Percentiles rank a stretch among this genome's conserved stretches.
Conservation (phyloP, 2,329 filamentous ascomycete genomes). For the Colletotrichum lini region DNA sequence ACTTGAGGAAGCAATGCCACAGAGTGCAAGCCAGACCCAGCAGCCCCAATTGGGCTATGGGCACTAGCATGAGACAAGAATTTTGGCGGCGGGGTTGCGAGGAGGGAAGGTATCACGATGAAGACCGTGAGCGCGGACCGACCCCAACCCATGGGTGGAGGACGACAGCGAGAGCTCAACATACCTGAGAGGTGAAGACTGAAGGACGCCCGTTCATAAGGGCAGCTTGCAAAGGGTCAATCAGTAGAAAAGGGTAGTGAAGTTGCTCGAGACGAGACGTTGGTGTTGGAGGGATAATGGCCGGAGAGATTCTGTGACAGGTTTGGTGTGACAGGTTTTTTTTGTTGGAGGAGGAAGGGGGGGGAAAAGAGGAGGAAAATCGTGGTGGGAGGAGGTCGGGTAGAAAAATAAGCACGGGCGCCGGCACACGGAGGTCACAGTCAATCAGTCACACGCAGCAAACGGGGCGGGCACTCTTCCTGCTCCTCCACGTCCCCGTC, state of each 20-base stretch:
- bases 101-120: slow-evolving; percentile 24
- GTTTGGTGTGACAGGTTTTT: slow-evolving; percentile 25
- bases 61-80: slow-evolving; percentile 29
- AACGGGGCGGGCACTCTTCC: slow-evolving; percentile 7
- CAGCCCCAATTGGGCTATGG: slow-evolving; percentile 26
- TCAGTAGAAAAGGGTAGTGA: slow-evolving; percentile 45
- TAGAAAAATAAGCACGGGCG: slow-evolving; percentile 37
- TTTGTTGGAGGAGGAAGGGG: slow-evolving; percentile 23
- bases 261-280: slow-evolving; percentile 40
- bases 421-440: slow-evolving; percentile 22
- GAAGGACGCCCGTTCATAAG: slow-evolving; percentile 90
- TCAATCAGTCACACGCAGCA: slow-evolving; percentile 26
- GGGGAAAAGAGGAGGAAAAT: slow-evolving; percentile 44
- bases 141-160: not conserved
- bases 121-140: slow-evolving; percentile 21
- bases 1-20: not conserved
- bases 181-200: slow-evolving; percentile 89
- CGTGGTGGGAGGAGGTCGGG: slow-evolving; percentile 31
- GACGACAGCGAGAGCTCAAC: slow-evolving; percentile 46
- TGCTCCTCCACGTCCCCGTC: not conserved
- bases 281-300: slow-evolving; percentile 31
- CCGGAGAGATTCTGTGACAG: slow-evolving; percentile 37
- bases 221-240: slow-evolving; percentile 65
- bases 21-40: slow-evolving; percentile 16
- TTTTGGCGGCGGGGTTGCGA: slow-evolving; percentile 32